Evolutionary conservation across 306 rosid genomes (phyloP).

Genomic region (Ziziphus jujuba): DNA sequence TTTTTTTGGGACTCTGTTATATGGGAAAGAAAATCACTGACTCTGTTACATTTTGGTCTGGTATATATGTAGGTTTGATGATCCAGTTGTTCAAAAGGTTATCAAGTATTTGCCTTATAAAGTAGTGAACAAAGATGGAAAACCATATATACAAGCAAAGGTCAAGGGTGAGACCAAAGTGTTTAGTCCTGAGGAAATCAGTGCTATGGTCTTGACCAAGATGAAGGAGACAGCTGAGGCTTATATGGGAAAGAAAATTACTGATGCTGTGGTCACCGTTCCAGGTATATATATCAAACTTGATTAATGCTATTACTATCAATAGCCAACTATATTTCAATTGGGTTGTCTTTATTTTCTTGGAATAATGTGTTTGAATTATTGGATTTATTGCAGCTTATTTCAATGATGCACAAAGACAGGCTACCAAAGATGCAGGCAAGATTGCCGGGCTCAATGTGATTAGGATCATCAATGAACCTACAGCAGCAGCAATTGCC

Average conservation of each 20-base stretch:
- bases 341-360: no score
- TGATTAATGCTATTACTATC: no score
- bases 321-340: no score
- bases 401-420: conserved; percentile 63
- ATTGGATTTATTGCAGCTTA: conserved; percentile 42
- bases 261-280: conserved; percentile 27
- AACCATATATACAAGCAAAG: conserved; percentile 21
- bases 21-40: no score
- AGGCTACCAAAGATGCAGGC: conserved; percentile 64
- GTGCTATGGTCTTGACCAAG: conserved; percentile 26
- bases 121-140: conserved; percentile 31
- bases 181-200: conserved; percentile 25
- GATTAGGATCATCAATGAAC: conserved; percentile 55
- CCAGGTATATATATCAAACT: conserved; percentile 33
- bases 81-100: conserved; percentile 13
- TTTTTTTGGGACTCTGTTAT: no score
- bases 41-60: no score
- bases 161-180: conserved; percentile 26
- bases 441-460: conserved; percentile 60
- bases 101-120: conserved; percentile 18
- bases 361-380: no score
- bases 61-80: conserved; percentile 29
- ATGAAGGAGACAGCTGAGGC: conserved; percentile 35
- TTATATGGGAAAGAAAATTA: conserved; percentile 21
- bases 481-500: conserved; percentile 63